Percentiles rank a stretch among this genome's conserved stretches.
These are phyloP conservation scores for Margaritispora aquatica DNA, from an alignment of 495 filamentous ascomycete species.

Conservation along the genomic window DNA sequence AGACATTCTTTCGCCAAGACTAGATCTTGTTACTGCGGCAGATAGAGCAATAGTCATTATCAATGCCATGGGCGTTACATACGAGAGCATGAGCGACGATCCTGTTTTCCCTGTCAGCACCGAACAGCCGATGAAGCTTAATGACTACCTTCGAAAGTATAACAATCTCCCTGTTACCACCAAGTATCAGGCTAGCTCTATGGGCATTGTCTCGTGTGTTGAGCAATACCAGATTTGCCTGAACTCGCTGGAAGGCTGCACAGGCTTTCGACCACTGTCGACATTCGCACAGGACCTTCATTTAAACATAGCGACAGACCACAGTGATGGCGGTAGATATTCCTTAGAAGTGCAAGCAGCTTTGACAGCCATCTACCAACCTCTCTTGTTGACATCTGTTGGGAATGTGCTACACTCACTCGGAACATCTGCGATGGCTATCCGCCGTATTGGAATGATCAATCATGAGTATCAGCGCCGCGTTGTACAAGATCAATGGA, in stretches of 20 bases:
- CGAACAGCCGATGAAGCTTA: slow-evolving; percentile 1
- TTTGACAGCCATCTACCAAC: background rate
- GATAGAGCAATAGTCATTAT: slow-evolving; percentile 2
- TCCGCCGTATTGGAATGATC: background rate
- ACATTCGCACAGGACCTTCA: background rate
- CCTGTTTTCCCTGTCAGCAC: background rate
- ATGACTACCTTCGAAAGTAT: background rate
- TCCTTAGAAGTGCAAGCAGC: background rate
- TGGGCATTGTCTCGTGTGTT: background rate
- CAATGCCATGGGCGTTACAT: slow-evolving; percentile 1
- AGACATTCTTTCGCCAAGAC: background rate
- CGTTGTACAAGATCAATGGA: slow-evolving; percentile 2
- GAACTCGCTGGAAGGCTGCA: background rate
- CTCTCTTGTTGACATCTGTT: background rate
- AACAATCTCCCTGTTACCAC: background rate
- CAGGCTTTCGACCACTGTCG: slow-evolving; percentile 1
- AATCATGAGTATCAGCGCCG: slow-evolving; percentile 6
- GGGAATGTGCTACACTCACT: background rate
- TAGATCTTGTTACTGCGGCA: background rate
- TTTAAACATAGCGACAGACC: background rate
- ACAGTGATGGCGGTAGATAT: background rate
- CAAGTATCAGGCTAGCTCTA: background rate
- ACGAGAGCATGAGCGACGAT: background rate
- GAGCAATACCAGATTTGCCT: slow-evolving; percentile 4
- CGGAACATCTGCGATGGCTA: background rate